Conservation (phyloP, 352 stramenopile species). For the Thalassiosira livingstoniorum region DNA sequence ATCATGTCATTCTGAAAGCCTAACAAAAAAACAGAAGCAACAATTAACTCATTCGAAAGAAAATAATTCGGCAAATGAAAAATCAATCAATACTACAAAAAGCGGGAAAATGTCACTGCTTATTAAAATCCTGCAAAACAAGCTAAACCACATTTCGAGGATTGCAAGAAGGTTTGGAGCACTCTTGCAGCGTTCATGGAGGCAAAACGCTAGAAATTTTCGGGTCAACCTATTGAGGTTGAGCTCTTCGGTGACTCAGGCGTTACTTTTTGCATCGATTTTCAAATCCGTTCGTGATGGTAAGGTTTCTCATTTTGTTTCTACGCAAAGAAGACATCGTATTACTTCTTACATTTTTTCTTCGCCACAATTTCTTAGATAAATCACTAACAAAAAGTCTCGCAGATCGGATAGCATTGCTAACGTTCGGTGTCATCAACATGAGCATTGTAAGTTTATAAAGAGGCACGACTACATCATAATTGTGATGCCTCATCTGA, state of each 20-base stretch:
- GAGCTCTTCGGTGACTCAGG: slow-evolving; percentile 61
- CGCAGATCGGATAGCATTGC: slow-evolving; percentile 81
- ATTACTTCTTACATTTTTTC: background rate
- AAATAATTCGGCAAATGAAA: too few species aligned
- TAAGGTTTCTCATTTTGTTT: background rate
- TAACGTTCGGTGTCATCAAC: slow-evolving; percentile 83
- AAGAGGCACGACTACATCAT: too few species aligned
- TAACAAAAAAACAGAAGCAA: too few species aligned
- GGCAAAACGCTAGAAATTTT: slow-evolving; percentile 80
- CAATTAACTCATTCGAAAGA: too few species aligned
- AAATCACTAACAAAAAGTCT: slow-evolving; percentile 74
- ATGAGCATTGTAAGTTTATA: slow-evolving; percentile 65
- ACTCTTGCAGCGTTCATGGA: slow-evolving; percentile 73
- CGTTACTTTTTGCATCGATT: slow-evolving; percentile 76
- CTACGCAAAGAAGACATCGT: too few species aligned
- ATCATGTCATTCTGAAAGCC: too few species aligned
- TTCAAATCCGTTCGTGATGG: slow-evolving; percentile 72
- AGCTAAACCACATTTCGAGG: slow-evolving; percentile 23
- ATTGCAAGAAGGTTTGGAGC: slow-evolving; percentile 58
- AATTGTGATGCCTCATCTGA: too few species aligned
- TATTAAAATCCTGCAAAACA: slow-evolving; percentile 20
- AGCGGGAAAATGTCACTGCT: too few species aligned
- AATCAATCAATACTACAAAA: too few species aligned
- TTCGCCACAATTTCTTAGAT: background rate
- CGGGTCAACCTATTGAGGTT: slow-evolving; percentile 71